Evolutionary conservation across 2,329 filamentous ascomycete genomes (phyloP), one percentile per base, ranked within the genome.

Genomic region (Claviceps digitariae): DNA sequence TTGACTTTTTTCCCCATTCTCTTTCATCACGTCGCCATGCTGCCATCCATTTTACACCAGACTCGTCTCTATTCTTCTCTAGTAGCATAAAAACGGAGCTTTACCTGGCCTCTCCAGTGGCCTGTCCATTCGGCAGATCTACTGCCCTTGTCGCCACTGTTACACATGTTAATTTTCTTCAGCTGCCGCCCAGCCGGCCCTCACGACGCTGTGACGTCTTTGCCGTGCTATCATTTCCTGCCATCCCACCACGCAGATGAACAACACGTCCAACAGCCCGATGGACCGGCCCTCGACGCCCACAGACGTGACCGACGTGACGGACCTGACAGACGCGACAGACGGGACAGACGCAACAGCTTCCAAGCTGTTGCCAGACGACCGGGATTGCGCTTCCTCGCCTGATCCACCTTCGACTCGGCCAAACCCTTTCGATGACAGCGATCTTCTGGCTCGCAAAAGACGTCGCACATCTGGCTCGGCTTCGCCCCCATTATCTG

Each of bases 361-460:
- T 34, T 31, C 48, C 21, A 52, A 36, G 53, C 23, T 79, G 70
- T 76, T 77, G 68, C 75, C 77, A 63, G 72, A 74, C 23, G 54
- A 46, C 8, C 17, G 20, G 44, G 52, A 50, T 36, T 20, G 36
- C 23, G 54, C 27, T 17, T 40, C 52, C 68, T 83, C 79, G 62
- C 77, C 77, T 67, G 81, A 84, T 71, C 76, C 78, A 66, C 75
- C 74, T 66, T 78, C 79, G 62, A 80, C 76, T 60, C 76, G 81
- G 57, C 78, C 78, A 51, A 83, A 84, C 58, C 81, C 81, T 43
- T 84, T 83, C 64, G 74, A 82, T 68, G 79, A 82, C 67, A 71
- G 67, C 63, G 76, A 79, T 58, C 62, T 68, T 48, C 72, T 74
- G 44, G 73, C 80, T 53, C 73, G 81, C 58, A 84, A 84, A 66